Evolutionary conservation across 176 grass and related monocot genomes (phyloP), one percentile per base, ranked within the genome.

Genomic region (Musa schizocarpa): DNA sequence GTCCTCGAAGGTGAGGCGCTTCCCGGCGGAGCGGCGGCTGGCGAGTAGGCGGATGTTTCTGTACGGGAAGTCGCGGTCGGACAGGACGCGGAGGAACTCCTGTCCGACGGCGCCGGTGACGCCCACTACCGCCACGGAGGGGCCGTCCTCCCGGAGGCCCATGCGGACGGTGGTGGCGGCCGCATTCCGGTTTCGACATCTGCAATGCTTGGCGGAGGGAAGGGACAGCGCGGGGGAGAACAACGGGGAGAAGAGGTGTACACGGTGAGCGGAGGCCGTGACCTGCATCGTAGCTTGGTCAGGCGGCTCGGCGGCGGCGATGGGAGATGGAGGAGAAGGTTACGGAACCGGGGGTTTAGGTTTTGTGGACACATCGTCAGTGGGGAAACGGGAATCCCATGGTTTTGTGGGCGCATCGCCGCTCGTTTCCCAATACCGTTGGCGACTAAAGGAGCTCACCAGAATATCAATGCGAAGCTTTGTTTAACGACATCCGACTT

Each of bases 71-170:
- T 91, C 90, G 6, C 90, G 90, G 50, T 76, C 78, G 54, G 88
- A 77, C 29, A 99, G 82, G 52, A 99, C 95, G 23, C 91, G 67
- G 9, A 98, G 88, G 76, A 98, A 98, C 86, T 98, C 95, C 80
- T 93, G 90, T 8, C 95, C 90, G 0, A 98, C 95, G 0, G 90
- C 95, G 64, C 95, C 90, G 1, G 95, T 93, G 77, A 89, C 95
- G 78, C 95, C 95, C 51, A 98, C 95, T 65, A 98, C 92, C 54
- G 90, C 95, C 22, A 98, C 80, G 0, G 90, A 87, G 1, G 88
- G 90, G 0, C 90, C 88, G 76, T 91, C 90, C 71, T 91, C 88
- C 43, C 88, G 86, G 50, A 93, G 84, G 78, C 83, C 82, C 95
- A 93, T 93, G n/a, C 86, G 83, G 13, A 93, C 84, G 56, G 48